phyloP scores from a whole-genome alignment of 441 rosid genomes.

The Populus trichocarpa region DNA sequence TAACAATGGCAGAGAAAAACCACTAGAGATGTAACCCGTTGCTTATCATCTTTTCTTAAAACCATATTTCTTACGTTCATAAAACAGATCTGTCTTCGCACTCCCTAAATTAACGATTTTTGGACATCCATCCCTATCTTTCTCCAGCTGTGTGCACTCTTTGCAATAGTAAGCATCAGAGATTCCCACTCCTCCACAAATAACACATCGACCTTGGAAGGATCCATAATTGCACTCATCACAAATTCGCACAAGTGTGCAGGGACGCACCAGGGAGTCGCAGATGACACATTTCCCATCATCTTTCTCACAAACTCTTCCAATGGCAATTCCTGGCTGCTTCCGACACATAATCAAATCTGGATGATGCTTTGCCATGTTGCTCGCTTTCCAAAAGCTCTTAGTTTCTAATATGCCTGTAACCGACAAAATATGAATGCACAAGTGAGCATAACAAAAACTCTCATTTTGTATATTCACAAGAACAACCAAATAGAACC shows the following conservation, averaged over 20 bases:
- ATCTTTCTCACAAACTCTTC: constrained; percentile 74
- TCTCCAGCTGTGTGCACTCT: constrained; percentile 88
- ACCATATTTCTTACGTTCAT: constrained; percentile 78
- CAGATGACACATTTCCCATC: constrained; percentile 88
- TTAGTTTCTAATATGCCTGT: constrained; percentile 2
- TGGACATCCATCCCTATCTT: constrained; percentile 86
- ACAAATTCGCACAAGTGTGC: constrained; percentile 84
- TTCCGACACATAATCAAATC: constrained; percentile 90
- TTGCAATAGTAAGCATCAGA: constrained; percentile 87
- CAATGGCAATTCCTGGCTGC: constrained; percentile 91
- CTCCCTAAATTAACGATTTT: constrained; percentile 90
- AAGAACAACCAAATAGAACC: not conserved
- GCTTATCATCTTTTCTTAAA: constrained; percentile 56
- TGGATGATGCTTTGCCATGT: constrained; percentile 93
- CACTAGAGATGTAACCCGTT: not conserved
- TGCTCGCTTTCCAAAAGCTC: not conserved
- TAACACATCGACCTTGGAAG: constrained; percentile 85
- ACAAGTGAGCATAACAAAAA: not conserved
- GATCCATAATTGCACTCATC: constrained; percentile 93
- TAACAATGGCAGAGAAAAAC: not conserved
- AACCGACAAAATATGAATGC: constrained; percentile 1
- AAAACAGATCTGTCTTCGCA: constrained; percentile 79
- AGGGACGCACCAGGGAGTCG: constrained; percentile 79
- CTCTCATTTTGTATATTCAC: not conserved
- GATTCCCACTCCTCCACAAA: constrained; percentile 88